Base-by-base conservation (phyloP, 2,329 filamentous ascomycete genomes). In the Dothideomycetidae sp. region DNA sequence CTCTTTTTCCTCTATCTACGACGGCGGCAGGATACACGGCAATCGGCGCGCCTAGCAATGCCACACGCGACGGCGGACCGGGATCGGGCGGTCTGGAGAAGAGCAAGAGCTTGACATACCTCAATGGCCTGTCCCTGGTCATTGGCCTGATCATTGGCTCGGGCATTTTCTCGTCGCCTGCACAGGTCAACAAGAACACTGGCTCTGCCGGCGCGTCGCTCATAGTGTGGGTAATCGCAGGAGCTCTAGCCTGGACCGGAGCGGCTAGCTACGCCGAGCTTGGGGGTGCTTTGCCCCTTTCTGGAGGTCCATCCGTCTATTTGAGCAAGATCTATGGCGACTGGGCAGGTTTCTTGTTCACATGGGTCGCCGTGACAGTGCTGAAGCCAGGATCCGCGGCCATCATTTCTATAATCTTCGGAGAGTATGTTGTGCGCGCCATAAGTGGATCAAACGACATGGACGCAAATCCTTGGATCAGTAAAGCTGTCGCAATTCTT, bases 401-500 rank as follows among this genome's bases (percentile, higher is more conserved):
- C 44, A 98, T 98, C 53, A 84, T 98, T 46, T 73, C 88, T 46
- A 94, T 98, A 48, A 94, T 98, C 52, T 94, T 96, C 67, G 90
- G 90, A 30, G 90, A 98, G 60, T 98, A 98, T 54, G 65, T 93
- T n/a, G 83, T 94, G 37, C 72, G 85, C 32, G 86, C 85, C 10
- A 70, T 81, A 30, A 78, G 93, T 41, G 86, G 86, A 5, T 76
- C 85, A n/a, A 83, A 93, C 41, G 81, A 81, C 2, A 77, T 81
- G 50, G 75, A 75, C 15, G 71, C 85, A 39, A 90, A 74, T 52
- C 73, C 76, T 2, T 96, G 88, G 86, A 72, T 94, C 52, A 85
- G 82, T 64, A 98, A 96, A 63, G 71, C 68, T 2, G 81, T 94
- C 19, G 90, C 86, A 1, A 58, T 96, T 42, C 63, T 73, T 5